Evolutionary conservation across 805 yeast genomes (phyloP).

Genomic region (Spathaspora gorwiae): DNA sequence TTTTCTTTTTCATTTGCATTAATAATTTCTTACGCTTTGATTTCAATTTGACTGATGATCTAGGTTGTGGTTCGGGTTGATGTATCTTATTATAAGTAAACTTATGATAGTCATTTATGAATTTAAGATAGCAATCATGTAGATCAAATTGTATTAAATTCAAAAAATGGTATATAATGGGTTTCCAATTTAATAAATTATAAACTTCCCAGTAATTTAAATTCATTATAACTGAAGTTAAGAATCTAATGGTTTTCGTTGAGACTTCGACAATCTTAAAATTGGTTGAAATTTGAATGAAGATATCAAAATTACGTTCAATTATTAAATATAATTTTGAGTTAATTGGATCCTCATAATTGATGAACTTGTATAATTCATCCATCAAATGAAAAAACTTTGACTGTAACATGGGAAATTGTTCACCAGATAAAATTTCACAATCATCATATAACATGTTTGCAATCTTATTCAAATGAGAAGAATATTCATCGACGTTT

Average conservation of each 20-base stretch:
- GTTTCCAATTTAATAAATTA: slow-evolving; percentile 38
- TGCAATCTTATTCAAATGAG: slow-evolving; percentile 31
- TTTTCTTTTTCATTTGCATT: slow-evolving; percentile 1
- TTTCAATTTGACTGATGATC: not conserved
- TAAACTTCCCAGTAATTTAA: slow-evolving; percentile 44
- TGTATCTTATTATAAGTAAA: slow-evolving; percentile 19
- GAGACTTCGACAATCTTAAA: slow-evolving; percentile 26
- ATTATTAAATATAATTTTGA: slow-evolving; percentile 30
- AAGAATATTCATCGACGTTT: slow-evolving; percentile 32
- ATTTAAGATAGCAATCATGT: slow-evolving; percentile 34
- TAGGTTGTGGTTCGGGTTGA: slow-evolving; percentile 14
- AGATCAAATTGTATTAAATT: slow-evolving; percentile 35
- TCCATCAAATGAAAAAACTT: slow-evolving; percentile 23
- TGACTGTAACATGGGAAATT: slow-evolving; percentile 12
- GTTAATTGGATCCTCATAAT: slow-evolving; percentile 22
- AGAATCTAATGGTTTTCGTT: slow-evolving; percentile 30
- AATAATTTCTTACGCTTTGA: no score
- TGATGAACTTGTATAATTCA: slow-evolving; percentile 17
- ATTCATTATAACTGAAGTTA: slow-evolving; percentile 33
- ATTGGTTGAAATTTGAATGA: slow-evolving; percentile 32
- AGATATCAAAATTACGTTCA: slow-evolving; percentile 35
- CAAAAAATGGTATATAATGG: slow-evolving; percentile 38
- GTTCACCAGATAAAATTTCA: slow-evolving; percentile 2
- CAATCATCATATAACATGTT: slow-evolving; percentile 18
- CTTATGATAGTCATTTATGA: slow-evolving; percentile 28